Conservation (phyloP, 2,329 filamentous ascomycete genomes). For the Beauveria sp. region DNA sequence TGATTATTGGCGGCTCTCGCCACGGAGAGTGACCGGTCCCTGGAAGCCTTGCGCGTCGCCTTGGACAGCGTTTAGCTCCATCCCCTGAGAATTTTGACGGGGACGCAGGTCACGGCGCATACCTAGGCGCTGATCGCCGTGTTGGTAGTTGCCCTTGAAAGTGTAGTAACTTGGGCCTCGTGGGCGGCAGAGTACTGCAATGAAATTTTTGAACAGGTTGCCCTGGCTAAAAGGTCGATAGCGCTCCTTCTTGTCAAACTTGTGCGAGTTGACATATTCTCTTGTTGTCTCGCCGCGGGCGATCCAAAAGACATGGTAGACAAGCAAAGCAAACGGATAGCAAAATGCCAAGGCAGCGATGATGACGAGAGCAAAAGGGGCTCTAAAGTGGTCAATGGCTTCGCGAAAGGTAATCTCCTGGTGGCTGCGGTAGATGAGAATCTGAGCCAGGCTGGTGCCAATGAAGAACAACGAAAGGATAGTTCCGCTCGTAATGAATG, state of each 20-base stretch:
- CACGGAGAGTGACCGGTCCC: constrained; percentile 42
- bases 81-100: constrained; percentile 44
- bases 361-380: constrained; percentile 82
- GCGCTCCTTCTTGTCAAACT: constrained; percentile 85
- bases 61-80: constrained; percentile 67
- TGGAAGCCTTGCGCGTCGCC: constrained; percentile 41
- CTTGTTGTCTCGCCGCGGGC: constrained; percentile 87
- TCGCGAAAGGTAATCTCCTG: constrained; percentile 59
- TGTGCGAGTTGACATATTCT: constrained; percentile 93
- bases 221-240: constrained; percentile 85
- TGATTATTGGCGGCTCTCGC: constrained; percentile 20
- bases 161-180: constrained; percentile 80
- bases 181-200: constrained; percentile 73
- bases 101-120: constrained; percentile 28
- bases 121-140: constrained; percentile 80
- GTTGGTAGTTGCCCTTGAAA: constrained; percentile 70
- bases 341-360: constrained; percentile 67
- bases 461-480: constrained; percentile 70
- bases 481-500: constrained; percentile 76
- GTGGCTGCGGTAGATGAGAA: constrained; percentile 61
- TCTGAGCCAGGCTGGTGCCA: constrained; percentile 70
- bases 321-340: constrained; percentile 77
- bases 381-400: constrained; percentile 63
- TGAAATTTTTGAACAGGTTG: constrained; percentile 67
- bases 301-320: constrained; percentile 88